Evolutionary conservation across 192 early-diverging fungal species (phyloP), one percentile per base, ranked within the genome.

Genomic region (Mortierella alpina): DNA sequence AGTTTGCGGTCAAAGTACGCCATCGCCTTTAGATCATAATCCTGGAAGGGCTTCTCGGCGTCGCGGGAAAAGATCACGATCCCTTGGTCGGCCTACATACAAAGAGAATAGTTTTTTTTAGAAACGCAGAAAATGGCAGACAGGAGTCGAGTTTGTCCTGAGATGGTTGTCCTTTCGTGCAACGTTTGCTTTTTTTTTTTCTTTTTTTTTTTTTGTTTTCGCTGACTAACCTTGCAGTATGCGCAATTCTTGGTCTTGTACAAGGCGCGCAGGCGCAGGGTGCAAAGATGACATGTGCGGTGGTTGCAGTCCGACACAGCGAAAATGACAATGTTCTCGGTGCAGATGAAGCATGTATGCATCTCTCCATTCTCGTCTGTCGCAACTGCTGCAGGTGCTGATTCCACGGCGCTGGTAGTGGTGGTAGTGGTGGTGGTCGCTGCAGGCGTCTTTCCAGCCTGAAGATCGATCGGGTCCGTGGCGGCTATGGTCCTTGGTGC

Each of bases 241-340:
- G 95, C 91, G 74, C 97, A 99, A 23, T 91, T 88, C 52, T 90
- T 90, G 46, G 87, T 90, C 82, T 97, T 93, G 82, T 97, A 97
- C 15, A 98, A 83, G 17, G 94, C 93, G 50, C 97, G 88, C 50
- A 99, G 84, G 45, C 97, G 88, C 40, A 99, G 84, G n/a, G 91
- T 93, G 79, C 97, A 99, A 17, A 94, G 81, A 68, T 97, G 95
- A 83, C 97, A 99, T 1, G 94, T 93, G n/a, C 91, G 87, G 81
- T 99, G 97, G 70, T 98, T 94, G 80, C 97, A 99, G 59, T 90
- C 88, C 3, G 94, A 92, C 44, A 99, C 84, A 8, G 96, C 94
- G 79, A 92, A 95, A 59, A 89, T 94, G 22, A 82, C 82, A 22
- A 98, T 89, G 0, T 90, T 86, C 22, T 96, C 92, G 0, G 97